Evolutionary conservation across 106 monocot species (phyloP), one percentile per base, ranked within the genome.

Genomic region (Apostasia ramifera): DNA sequence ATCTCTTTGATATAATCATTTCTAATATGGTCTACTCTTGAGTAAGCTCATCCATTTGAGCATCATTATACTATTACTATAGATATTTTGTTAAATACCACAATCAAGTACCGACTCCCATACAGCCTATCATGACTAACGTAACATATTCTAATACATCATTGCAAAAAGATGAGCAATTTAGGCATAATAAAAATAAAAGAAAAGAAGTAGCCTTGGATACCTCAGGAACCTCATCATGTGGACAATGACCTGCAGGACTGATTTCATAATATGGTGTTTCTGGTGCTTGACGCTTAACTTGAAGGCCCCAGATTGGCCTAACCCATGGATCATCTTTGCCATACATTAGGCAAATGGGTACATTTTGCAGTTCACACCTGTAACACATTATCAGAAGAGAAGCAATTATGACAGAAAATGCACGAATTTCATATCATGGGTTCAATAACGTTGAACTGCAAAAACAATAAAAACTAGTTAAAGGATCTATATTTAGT

Each of bases 181-280:
- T 61, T 8, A 14, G 4, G 4, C 14, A 61, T 5, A 42, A 8
- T 1, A 42, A 39, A 46, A 47, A 53, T 40, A 48, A 41, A 44
- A 39, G 0, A 4, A 71, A 71, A 57, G 37, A 2, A 9, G 5
- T 57, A 50, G 40, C 4, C 3, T 3, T 44, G 10, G 12, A 59
- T 89, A 97, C 95, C 95, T 97, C 92, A 69, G 95, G 92, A 79
- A 97, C 92, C 64, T 97, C 95, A 72, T 97, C 92, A 74, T 92
- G 92, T 2, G 93, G 93, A 66, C 93, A 94, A 69, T 94, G 93
- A 66, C 93, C 93, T 26, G 95, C 95, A 49, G 95, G 95, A 67
- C 86, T 97, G 62, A 97, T 97, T 71, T 97, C 84, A 46, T 92
- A 97, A 72, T 86, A 97, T 45, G 92, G 95, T 55, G 82, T 84